Evolutionary conservation across 2,329 filamentous ascomycete species (phyloP), one percentile per base, ranked within the genome.

Genomic region (Aspergillus pseudonomiae): DNA sequence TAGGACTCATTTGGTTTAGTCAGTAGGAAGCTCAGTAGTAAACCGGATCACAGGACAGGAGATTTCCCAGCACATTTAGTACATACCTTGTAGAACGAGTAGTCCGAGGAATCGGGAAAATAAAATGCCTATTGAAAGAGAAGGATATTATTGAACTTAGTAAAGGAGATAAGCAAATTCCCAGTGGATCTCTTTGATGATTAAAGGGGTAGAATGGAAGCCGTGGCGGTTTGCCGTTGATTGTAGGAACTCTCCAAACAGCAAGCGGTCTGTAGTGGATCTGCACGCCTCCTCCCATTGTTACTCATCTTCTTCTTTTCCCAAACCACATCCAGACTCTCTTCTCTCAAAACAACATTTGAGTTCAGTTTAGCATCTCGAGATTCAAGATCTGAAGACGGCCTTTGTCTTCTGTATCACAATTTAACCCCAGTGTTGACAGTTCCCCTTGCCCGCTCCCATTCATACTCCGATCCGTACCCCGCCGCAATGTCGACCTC

Each of bases 401-500:
- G 16, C 28, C 16, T n/a, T 50, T 21, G 24, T 34, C 16, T n/a
- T 10, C 28, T 32, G 48, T 52, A 19, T 12, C 28, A 34, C 28
- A 32, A 52, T 32, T 19, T 2, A 32, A 9, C 16, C 48, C 28
- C 2, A 34, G 48, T 52, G 48, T 50, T 52, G 48, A n/a, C 28
- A 19, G 48, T n/a, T 28, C 11, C 6, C 24, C 6, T 26, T n/a
- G 30, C 28, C 48, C 48, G 28, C 48, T 52, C 16, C 16, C 28
- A 52, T 10, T 34, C 21, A 52, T 32, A 32, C 48, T 32, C 48
- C 26, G 28, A 52, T 52, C 28, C 56, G 7, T 57, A 66, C 59
- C 65, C 66, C 64, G 60, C 65, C 76, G 82, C 70, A 71, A 93
- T 92, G 94, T 98, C 94, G 74, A 98, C 95, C 68, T 91, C 94